Evolutionary conservation across 768 basidiomycete species (phyloP).

Genomic region (Kwoniella botswanensis): DNA sequence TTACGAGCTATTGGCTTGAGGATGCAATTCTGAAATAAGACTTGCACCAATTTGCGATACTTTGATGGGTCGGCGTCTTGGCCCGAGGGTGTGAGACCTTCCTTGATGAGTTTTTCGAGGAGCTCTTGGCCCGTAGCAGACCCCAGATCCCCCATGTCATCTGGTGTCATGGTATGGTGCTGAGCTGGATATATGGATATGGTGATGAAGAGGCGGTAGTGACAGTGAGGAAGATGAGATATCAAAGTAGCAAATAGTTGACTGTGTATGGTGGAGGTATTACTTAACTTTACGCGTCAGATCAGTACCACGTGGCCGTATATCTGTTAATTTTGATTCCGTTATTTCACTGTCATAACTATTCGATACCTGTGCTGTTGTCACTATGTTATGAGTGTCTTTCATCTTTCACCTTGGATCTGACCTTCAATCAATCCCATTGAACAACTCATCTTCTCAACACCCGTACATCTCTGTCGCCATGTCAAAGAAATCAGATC

Average conservation of each 20-base stretch:
- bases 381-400: no score
- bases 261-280: neutral
- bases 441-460: neutral
- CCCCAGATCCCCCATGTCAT: conserved; percentile 15
- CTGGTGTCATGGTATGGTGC: conserved; percentile 6
- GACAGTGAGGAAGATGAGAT: neutral
- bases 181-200: neutral
- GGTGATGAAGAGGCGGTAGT: neutral
- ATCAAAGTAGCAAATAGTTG: neutral
- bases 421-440: no score
- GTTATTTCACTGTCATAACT: neutral
- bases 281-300: neutral
- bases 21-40: conserved; percentile 46
- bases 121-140: conserved; percentile 28
- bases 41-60: conserved; percentile 42
- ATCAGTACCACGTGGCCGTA: neutral
- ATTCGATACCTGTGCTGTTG: no score
- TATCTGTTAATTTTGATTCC: neutral
- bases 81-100: conserved; percentile 37
- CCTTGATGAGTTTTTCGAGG: conserved; percentile 43
- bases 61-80: conserved; percentile 28
- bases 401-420: neutral
- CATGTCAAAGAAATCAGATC: conserved; percentile 63
- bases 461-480: neutral
- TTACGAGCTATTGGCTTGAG: conserved; percentile 27